Evolutionary conservation across 306 rosid species (phyloP), one percentile per base, ranked within the genome.

Genomic region (Crataegus laevigata): DNA sequence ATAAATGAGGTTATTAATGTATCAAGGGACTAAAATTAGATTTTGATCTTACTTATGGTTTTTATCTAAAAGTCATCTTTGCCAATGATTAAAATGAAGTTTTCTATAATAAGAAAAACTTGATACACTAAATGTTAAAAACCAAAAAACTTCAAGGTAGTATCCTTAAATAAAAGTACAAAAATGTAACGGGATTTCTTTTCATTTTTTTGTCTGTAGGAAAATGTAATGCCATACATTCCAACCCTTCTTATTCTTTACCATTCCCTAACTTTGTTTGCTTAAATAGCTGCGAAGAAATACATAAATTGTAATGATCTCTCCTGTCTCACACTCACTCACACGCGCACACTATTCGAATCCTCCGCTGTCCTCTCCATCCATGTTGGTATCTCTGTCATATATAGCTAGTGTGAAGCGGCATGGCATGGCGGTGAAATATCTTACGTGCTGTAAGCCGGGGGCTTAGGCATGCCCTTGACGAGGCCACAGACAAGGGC

Each of bases 401-500:
- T 47, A 47, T 47, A 47, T 47, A 47, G 21, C 54, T 47, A 38
- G 76, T 38, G 67, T 72, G 66, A 38, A 72, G 75, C 75, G 63
- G 36, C 54, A 72, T 57, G 50, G 22, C 50, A 71, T 13, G 66
- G 52, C 45, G 66, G 52, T 38, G 71, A 67, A 22, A 38, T n/a
- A 38, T 11, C 10, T 76, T 79, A 86, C 42, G 25, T 5, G 65
- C 11, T 18, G 62, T 79, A 85, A 2, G 87, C 74, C 2, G 66
- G 11, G 12, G 96, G 96, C 84, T 29, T 79, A 51, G 96, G 87
- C 69, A 90, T 18, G 26, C 4, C 64, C 79, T 71, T 80, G 30
- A 85, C 86, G 12, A 14, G 1, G 47, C 92, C 96, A 71, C 96
- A 90, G 8, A 82, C 24, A 58, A 88, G 69, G 26, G 52, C 19